These are phyloP conservation scores for Colletotrichum aenigma DNA, from an alignment of 2,329 filamentous ascomycete genomes.

Conservation along the genomic window DNA sequence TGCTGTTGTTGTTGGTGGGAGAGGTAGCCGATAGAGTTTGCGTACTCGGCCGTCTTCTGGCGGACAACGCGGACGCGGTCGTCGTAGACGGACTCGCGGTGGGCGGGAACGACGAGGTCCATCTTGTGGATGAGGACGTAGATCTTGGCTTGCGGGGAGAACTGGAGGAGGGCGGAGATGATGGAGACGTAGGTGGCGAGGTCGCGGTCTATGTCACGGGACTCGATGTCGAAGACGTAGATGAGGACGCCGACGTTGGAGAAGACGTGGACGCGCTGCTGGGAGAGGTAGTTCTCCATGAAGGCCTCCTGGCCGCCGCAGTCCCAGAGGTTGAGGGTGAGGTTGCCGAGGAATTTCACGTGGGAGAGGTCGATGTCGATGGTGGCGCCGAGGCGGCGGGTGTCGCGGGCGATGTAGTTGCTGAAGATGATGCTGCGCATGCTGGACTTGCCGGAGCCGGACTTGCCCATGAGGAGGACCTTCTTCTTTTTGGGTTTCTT, in stretches of 20 bases:
- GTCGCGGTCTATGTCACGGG: slow-evolving; percentile 90
- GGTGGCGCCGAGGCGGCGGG: slow-evolving; percentile 87
- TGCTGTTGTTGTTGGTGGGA: not conserved
- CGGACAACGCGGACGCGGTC: slow-evolving; percentile 80
- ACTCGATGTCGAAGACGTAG: slow-evolving; percentile 99
- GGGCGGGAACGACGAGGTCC: slow-evolving; percentile 85
- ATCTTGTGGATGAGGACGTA: slow-evolving; percentile 99
- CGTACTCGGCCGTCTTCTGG: slow-evolving; percentile 68
- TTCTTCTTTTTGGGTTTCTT: slow-evolving; percentile 84
- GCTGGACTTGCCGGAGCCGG: slow-evolving; percentile 94
- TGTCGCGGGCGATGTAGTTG: slow-evolving; percentile 97
- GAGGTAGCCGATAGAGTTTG: slow-evolving; percentile 40
- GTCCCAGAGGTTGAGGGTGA: slow-evolving; percentile 98
- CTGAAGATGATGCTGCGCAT: slow-evolving; percentile 99
- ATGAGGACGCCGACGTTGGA: slow-evolving; percentile 95
- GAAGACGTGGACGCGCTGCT: slow-evolving; percentile 96
- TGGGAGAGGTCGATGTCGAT: slow-evolving; percentile 99
- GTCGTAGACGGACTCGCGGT: slow-evolving; percentile 82
- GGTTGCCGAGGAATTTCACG: slow-evolving; percentile 97
- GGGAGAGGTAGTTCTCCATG: slow-evolving; percentile 96
- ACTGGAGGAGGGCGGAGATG: slow-evolving; percentile 86
- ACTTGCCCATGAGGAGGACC: slow-evolving; percentile 91
- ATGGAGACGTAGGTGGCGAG: slow-evolving; percentile 91
- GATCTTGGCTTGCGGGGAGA: slow-evolving; percentile 79
- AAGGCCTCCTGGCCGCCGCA: slow-evolving; percentile 99